Evolutionary conservation across 164 flowering plant genomes (phyloP).

Genomic region (Umbellularia californica): DNA sequence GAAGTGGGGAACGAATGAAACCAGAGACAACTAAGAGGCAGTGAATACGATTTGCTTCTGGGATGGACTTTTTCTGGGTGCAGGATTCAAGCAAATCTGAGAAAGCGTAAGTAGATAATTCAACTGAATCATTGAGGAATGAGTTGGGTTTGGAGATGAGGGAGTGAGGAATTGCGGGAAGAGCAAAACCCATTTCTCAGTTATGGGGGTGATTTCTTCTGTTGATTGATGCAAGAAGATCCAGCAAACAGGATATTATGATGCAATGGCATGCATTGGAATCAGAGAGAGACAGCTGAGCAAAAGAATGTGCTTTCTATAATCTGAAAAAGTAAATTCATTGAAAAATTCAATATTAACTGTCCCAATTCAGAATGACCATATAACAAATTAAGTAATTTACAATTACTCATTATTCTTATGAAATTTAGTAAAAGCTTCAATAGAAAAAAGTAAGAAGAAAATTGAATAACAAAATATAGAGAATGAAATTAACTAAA

Average conservation of each 20-base stretch:
- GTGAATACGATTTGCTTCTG: neutral
- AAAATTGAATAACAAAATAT: too few species aligned
- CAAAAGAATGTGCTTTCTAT: too few species aligned
- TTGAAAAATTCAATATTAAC: too few species aligned
- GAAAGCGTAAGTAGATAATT: neutral
- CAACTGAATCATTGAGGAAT: neutral
- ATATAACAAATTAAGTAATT: too few species aligned
- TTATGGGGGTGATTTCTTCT: neutral
- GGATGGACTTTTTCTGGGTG: neutral
- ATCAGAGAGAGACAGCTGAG: too few species aligned
- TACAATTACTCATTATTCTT: too few species aligned
- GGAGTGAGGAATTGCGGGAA: neutral
- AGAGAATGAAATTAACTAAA: too few species aligned
- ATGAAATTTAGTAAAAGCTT: too few species aligned
- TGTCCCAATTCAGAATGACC: too few species aligned
- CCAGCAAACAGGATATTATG: neutral
- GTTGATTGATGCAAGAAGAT: neutral
- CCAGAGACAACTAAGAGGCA: slow-evolving; percentile 1
- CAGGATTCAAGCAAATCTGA: slow-evolving; percentile 3
- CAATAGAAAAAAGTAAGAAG: too few species aligned
- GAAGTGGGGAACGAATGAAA: neutral
- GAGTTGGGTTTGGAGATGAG: neutral
- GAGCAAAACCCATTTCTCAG: neutral
- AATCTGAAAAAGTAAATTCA: too few species aligned
- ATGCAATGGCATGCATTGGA: neutral